Conservation (phyloP, 768 basidiomycete species). For the Termitomyces sp. region DNA sequence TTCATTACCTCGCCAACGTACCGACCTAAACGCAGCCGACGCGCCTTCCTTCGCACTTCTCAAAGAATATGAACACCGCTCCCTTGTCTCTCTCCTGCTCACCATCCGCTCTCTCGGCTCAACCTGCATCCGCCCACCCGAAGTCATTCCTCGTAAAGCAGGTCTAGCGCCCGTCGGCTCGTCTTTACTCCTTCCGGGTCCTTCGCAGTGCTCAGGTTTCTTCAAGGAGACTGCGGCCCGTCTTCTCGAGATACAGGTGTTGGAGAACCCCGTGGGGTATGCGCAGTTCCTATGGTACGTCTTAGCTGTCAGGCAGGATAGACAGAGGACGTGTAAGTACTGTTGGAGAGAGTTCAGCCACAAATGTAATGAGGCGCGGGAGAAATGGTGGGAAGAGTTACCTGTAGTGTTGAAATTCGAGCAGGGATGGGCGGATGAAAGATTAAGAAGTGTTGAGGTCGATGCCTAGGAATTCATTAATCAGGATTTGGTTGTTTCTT, state of each 20-base stretch:
- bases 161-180: conserved; percentile 13
- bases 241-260: conserved; percentile 7
- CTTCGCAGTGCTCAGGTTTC: background rate
- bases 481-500: background rate
- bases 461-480: background rate
- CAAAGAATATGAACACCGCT: conserved; percentile 10
- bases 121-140: background rate
- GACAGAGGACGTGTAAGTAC: conserved; percentile 7
- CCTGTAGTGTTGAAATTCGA: conserved; percentile 2
- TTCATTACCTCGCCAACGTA: background rate
- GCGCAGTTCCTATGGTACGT: conserved; percentile 6
- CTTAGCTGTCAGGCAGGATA: background rate
- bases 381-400: conserved; percentile 11
- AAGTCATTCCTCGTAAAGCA: conserved; percentile 1
- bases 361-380: background rate
- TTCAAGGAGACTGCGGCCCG: conserved; percentile 7
- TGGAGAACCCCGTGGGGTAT: conserved; percentile 12
- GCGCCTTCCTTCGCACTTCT: conserved; percentile 5
- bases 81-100: conserved; percentile 4
- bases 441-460: background rate
- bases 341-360: conserved; percentile 9
- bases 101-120: conserved; percentile 9
- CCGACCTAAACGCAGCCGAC: conserved; percentile 2
- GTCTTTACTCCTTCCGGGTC: background rate
- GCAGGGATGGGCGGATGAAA: conserved; percentile 8